These are phyloP conservation scores for Lepiota brunneoincarnata DNA, from an alignment of 768 basidiomycete species.

Conservation along the genomic window DNA sequence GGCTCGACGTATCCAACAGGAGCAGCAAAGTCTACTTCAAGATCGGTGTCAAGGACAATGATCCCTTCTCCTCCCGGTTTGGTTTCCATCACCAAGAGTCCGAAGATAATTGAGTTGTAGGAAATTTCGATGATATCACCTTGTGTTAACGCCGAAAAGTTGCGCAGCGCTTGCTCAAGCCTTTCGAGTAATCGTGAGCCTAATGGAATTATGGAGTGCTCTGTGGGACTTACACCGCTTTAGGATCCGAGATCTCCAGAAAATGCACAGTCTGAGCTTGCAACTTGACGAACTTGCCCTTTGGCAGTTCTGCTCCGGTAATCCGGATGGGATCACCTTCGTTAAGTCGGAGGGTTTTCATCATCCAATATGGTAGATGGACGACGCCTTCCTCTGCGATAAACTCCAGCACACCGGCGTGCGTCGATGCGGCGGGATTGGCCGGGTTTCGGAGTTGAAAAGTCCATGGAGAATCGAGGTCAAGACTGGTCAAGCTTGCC, in stretches of 20 bases:
- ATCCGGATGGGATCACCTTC: conserved; percentile 97
- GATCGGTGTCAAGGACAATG: conserved; percentile 88
- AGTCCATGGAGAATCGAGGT: conserved; percentile 92
- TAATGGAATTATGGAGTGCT: not conserved
- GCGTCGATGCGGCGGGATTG: conserved; percentile 82
- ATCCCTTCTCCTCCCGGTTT: conserved; percentile 87
- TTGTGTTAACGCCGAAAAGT: conserved; percentile 89
- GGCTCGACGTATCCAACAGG: conserved; percentile 96
- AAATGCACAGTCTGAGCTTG: conserved; percentile 96
- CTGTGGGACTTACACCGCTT: conserved; percentile 78
- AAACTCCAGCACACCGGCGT: conserved; percentile 98
- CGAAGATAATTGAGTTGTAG: conserved; percentile 96
- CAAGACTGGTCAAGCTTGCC: conserved; percentile 81
- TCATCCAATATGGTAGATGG: conserved; percentile 99
- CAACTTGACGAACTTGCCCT: conserved; percentile 95
- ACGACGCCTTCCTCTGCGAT: conserved; percentile 96
- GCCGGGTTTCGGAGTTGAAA: conserved; percentile 93
- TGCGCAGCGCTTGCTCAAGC: conserved; percentile 91
- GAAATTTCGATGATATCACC: conserved; percentile 97
- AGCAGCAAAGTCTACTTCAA: conserved; percentile 96
- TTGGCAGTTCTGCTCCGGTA: conserved; percentile 81
- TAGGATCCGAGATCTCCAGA: conserved; percentile 94
- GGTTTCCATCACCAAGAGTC: conserved; percentile 93
- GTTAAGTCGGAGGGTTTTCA: conserved; percentile 89
- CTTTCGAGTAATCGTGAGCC: conserved; percentile 35